phyloP scores from a whole-genome alignment of 257 asterid species.

The Catharanthus roseus region DNA sequence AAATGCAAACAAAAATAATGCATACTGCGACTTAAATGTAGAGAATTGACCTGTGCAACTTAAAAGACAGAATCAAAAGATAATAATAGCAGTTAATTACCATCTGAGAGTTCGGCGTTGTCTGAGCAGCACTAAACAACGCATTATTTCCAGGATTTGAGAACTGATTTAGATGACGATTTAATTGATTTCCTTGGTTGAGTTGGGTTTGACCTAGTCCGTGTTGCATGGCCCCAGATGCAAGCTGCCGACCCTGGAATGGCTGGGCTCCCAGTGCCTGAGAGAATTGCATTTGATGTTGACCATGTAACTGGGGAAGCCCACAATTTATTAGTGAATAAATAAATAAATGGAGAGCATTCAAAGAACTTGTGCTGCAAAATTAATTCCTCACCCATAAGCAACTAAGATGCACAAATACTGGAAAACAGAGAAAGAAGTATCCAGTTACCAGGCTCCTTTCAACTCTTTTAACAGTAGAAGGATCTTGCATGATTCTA shows the following conservation, averaged over 20 bases:
- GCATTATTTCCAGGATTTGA: constrained; percentile 83
- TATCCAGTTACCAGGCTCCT: background rate
- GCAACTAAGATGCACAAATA: background rate
- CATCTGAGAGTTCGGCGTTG: constrained; percentile 74
- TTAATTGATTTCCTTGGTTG: constrained; percentile 87
- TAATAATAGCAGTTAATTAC: constrained; percentile 25
- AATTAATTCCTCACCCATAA: background rate
- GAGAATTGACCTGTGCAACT: background rate
- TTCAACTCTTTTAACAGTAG: background rate
- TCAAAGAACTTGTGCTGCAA: background rate
- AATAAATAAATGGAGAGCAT: background rate
- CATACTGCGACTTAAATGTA: background rate
- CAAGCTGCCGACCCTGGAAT: constrained; percentile 73
- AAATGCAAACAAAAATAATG: background rate
- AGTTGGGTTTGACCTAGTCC: constrained; percentile 68
- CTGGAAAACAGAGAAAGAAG: background rate
- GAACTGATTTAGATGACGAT: constrained; percentile 80
- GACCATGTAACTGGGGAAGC: constrained; percentile 64
- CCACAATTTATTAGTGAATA: background rate
- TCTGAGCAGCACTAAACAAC: constrained; percentile 83
- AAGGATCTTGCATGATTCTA: background rate
- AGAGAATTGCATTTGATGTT: constrained; percentile 88
- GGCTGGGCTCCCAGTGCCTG: constrained; percentile 80
- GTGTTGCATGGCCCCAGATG: constrained; percentile 72
- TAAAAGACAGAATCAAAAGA: constrained; percentile 3